A percentile compares a stretch with the other conserved stretches of the same genome.
Evolutionary conservation across 306 rosid genomes (phyloP).

Genomic region (Casuarina equisetifolia): DNA sequence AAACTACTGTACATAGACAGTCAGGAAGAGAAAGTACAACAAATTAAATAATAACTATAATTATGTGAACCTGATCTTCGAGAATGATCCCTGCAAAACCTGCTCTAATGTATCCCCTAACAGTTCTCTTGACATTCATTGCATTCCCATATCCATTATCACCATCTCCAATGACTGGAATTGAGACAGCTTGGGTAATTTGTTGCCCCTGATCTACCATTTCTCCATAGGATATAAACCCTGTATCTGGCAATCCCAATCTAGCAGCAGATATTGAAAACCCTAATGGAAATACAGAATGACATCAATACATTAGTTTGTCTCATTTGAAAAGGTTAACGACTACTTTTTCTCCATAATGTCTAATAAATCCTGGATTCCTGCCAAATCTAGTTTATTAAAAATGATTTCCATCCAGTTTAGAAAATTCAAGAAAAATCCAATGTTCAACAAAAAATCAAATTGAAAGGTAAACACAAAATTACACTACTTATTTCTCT

Average conservation of each 20-base stretch:
- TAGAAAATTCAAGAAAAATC: not conserved
- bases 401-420: not conserved
- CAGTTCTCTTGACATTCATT: constrained; percentile 85
- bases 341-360: not conserved
- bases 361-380: not conserved
- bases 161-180: constrained; percentile 87
- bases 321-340: not conserved
- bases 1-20: not conserved
- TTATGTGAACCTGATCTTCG: constrained; percentile 75
- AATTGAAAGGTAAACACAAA: not conserved
- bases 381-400: not conserved
- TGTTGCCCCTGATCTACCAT: constrained; percentile 75
- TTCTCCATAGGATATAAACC: constrained; percentile 81
- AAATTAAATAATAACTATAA: not conserved
- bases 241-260: constrained; percentile 84
- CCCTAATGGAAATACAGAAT: constrained; percentile 39
- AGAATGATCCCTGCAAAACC: constrained; percentile 86
- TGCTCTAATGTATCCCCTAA: constrained; percentile 71
- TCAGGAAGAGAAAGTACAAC: not conserved
- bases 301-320: constrained; percentile 2
- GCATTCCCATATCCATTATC: constrained; percentile 92
- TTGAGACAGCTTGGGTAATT: constrained; percentile 65
- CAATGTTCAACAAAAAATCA: not conserved
- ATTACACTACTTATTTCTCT: not conserved
- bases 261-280: constrained; percentile 79